Percentiles rank a stretch among this genome's conserved stretches.
Conservation (phyloP, 2,329 filamentous ascomycete species). For the Ophiostoma quercus region DNA sequence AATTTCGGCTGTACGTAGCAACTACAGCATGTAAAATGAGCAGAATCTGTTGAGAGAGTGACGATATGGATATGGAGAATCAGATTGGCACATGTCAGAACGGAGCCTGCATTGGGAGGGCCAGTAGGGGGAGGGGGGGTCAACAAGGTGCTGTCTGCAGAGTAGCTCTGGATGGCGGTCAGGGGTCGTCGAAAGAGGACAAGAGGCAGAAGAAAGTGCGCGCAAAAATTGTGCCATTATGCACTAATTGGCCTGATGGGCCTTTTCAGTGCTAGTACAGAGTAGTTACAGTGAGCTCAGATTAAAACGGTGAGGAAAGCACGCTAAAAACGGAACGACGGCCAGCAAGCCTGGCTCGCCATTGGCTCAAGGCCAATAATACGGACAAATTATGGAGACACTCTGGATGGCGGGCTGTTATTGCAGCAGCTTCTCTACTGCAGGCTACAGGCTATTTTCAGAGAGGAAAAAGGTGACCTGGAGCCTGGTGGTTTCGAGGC, state of each 20-base stretch:
- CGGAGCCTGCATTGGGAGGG: conserved; percentile 17
- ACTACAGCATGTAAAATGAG: conserved; percentile 22
- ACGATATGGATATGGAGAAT: conserved; percentile 16
- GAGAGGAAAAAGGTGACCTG: not conserved
- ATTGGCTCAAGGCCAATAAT: conserved; percentile 3
- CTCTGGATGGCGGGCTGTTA: not conserved
- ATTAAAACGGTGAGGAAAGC: conserved; percentile 4
- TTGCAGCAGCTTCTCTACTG: not conserved
- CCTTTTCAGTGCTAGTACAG: not conserved
- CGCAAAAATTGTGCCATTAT: conserved; percentile 5
- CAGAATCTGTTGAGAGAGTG: conserved; percentile 23
- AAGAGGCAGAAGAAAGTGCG: not conserved
- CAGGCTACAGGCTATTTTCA: not conserved
- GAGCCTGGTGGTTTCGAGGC: not conserved
- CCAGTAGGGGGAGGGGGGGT: conserved; percentile 8
- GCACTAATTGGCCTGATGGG: not conserved
- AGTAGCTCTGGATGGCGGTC: not conserved
- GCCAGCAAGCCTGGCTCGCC: not conserved
- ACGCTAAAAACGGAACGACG: conserved; percentile 1
- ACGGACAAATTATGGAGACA: not conserved
- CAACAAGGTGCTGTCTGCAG: conserved; percentile 1
- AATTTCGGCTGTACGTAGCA: conserved; percentile 21
- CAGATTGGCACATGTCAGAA: conserved; percentile 21
- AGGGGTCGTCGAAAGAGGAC: not conserved
- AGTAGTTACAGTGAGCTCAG: not conserved